Base-by-base conservation (phyloP, 192 early-diverging fungal genomes). In the Geranomyces michiganensis region DNA sequence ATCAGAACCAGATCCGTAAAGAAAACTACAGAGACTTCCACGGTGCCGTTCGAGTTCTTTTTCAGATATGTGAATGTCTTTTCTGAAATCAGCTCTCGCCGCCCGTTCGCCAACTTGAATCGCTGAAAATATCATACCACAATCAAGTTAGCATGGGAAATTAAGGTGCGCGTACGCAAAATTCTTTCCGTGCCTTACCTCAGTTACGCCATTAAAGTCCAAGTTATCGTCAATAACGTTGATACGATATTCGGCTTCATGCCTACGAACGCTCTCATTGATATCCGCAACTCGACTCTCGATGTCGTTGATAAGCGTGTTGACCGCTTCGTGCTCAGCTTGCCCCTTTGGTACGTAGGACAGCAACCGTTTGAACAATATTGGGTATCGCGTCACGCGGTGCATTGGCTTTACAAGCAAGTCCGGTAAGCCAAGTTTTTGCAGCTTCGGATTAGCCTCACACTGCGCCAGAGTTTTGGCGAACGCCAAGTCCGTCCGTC, bases 341-440 rank as follows among this genome's bases (percentile, higher is more conserved):
- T 56, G 19, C 9, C 36, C 60, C 55, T 67, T 73, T 1, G 61
- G 44, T 13, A 69, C 36, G 30, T 70, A 51, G 15, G 76, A 61
- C 26, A 79, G 31, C 44, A 85, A 61, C 47, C 83, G 58, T 45
- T 85, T 85, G 30, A 85, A 76, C 21, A 85, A 60, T 14, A 85
- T 65, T 12, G 83, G 83, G 62, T 83, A 83, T 43, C 83, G 62
- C 24, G 83, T 85, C 31, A 85, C 76, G 45, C 79, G 68, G 44
- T 85, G 83, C 82, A 85, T 84, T 6, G 83, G 83, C 53, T 83
- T 85, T 22, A 82, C 72, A 7, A 85, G 56, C 47, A 79, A 65
- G 49, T 84, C 81, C 24, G 82, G 66, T 5, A 84, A 56, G 22
- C 55, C 41, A 0, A 84, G 74, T 44, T 84, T 84, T 22, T 79